Evolutionary conservation across 2,329 filamentous ascomycete species (phyloP).

Genomic region (Arthrinium puccinioides): DNA sequence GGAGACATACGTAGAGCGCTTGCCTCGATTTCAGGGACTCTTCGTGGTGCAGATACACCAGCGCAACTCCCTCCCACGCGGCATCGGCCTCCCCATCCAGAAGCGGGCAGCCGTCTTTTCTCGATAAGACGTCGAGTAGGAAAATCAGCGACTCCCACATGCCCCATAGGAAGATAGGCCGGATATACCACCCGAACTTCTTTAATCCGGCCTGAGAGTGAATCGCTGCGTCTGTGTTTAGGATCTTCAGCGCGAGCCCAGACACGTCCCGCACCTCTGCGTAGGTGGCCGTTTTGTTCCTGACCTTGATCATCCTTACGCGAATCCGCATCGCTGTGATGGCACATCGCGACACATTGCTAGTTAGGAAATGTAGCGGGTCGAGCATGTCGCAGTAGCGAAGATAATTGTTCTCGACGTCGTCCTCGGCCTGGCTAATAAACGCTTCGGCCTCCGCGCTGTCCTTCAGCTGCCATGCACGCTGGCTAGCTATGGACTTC

Average conservation of each 20-base stretch:
- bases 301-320: constrained; percentile 6
- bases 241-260: background rate
- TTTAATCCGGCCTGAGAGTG: background rate
- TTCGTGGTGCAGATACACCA: background rate
- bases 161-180: background rate
- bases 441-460: constrained; percentile 17
- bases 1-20: background rate
- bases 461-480: background rate
- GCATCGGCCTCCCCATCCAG: background rate
- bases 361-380: constrained; percentile 14
- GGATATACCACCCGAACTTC: background rate
- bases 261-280: background rate
- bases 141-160: background rate
- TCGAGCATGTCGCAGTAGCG: constrained; percentile 33
- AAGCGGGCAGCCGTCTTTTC: background rate
- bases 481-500: constrained; percentile 10
- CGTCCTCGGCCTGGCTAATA: constrained; percentile 30
- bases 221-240: background rate
- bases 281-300: background rate
- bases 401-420: constrained; percentile 32
- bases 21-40: background rate
- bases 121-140: background rate
- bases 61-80: background rate
- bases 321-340: constrained; percentile 15
- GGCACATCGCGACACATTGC: constrained; percentile 8